Evolutionary conservation across 805 yeast species (phyloP), one percentile per base, ranked within the genome.

Genomic region (Babjeviella inositovora): DNA sequence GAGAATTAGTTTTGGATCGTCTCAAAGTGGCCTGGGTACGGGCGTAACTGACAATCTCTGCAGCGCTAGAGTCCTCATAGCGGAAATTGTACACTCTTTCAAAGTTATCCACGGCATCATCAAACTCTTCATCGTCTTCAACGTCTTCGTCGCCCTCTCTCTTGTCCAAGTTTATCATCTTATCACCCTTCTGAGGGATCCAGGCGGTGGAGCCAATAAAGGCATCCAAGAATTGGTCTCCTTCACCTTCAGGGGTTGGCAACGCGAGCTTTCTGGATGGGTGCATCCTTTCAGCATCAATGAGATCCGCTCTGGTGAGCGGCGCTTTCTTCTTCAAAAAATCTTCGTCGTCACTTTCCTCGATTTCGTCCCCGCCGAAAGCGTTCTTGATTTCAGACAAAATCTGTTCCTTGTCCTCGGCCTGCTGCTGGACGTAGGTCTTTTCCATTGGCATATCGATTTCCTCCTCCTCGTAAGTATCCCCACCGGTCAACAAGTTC

Each of bases 71-170:
- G 38, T 85, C 96, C 49, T 90, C 98, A 44, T 66, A 90, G 43
- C 98, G 66, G 60, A 87, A 87, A 41, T 90, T 90, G 51, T 85
- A 87, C 1, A 93, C 95, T 32, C 70, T 70, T 47, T 90, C 98
- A 38, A 81, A 84, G 38, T 69, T 57, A 37, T 90, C 98, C 5
- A 77, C 95, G 3, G 92, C 90, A 20, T 81, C 79, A 23, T 87
- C 96, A 39, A 85, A 85, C 26, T 79, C 90, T 22, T 75, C 87
- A 36, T 82, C 92, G 28, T 72, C 82, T 24, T 53, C 60, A 27
- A 67, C 80, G 16, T 61, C 57, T 33, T 59, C 45, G n/a, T 36
- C 38, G 25, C 45, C 41, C 30, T 4, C 22, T 8, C 11, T 31
- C 30, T 47, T 53, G 37, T 58, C 77, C 37, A 64, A 42, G 25